phyloP scores from a whole-genome alignment of 345 rosid genomes.

The Eucalyptus leucophloia region DNA sequence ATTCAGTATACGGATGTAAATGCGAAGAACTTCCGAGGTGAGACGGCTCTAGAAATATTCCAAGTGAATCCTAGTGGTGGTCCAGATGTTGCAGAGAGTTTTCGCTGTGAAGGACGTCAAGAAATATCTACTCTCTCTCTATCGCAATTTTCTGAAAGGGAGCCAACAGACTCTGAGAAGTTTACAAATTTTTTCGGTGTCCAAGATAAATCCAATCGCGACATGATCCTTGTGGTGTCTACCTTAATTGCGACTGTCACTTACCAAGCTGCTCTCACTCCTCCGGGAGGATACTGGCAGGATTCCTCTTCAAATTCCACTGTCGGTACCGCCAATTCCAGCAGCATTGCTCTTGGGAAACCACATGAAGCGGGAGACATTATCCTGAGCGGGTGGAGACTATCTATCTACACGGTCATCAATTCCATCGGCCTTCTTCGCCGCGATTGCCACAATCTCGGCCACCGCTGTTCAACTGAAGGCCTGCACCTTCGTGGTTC shows the following conservation, averaged over 20 bases:
- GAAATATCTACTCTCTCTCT: background rate
- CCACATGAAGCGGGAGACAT: background rate
- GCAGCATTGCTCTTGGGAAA: background rate
- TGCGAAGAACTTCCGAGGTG: background rate
- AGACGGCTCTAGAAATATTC: background rate
- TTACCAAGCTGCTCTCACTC: background rate
- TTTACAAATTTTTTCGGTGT: fast-evolving
- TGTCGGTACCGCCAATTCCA: background rate
- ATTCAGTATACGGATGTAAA: fast-evolving
- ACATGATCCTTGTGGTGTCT: fast-evolving
- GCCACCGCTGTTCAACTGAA: fast-evolving
- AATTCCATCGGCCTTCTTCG: fast-evolving
- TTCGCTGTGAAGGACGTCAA: background rate
- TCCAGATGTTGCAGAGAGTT: background rate
- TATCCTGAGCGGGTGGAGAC: background rate
- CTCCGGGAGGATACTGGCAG: background rate
- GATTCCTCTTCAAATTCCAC: background rate
- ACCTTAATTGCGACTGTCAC: background rate
- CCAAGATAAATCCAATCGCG: background rate
- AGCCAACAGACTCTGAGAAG: background rate
- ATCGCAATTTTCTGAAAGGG: background rate
- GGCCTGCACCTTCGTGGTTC: background rate
- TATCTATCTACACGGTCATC: fast-evolving
- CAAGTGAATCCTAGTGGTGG: background rate
- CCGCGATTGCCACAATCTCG: background rate